Conservation (phyloP, 768 basidiomycete species). For the Albatrellus ellisii region DNA sequence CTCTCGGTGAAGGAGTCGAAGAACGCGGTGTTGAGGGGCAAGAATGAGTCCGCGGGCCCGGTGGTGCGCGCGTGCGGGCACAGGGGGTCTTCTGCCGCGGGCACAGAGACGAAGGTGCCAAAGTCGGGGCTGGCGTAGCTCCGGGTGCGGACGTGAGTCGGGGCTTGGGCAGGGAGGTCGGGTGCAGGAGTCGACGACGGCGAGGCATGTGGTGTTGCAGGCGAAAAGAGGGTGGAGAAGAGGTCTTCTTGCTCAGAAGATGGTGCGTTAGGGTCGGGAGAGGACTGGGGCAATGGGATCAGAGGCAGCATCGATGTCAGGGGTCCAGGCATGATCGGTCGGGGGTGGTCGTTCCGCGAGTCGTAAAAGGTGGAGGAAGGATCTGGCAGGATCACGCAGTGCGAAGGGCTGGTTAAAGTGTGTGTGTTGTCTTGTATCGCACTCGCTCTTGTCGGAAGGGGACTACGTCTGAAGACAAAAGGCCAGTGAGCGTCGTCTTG, state of each 20-base stretch:
- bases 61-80: conserved; percentile 4
- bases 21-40: conserved; percentile 25
- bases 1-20: conserved; percentile 48
- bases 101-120: conserved; percentile 48
- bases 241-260: conserved; percentile 18
- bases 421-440: too few species aligned
- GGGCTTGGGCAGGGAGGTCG: conserved; percentile 1
- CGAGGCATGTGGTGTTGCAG: conserved; percentile 21
- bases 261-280: not conserved
- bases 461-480: too few species aligned
- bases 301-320: conserved; percentile 15
- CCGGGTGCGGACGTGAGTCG: conserved; percentile 5
- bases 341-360: too few species aligned
- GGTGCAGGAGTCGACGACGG: conserved; percentile 11
- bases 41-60: conserved; percentile 4
- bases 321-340: conserved; percentile 5
- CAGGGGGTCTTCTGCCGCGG: conserved; percentile 39
- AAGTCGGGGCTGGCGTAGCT: conserved; percentile 26
- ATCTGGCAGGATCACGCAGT: too few species aligned
- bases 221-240: conserved; percentile 23
- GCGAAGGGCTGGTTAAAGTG: too few species aligned
- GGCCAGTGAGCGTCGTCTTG: too few species aligned
- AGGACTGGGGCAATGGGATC: conserved; percentile 16
- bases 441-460: too few species aligned
- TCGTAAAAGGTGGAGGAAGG: too few species aligned